Evolutionary conservation across 202 grass and related monocot genomes (phyloP).

Genomic region (Elaeis oleifera): DNA sequence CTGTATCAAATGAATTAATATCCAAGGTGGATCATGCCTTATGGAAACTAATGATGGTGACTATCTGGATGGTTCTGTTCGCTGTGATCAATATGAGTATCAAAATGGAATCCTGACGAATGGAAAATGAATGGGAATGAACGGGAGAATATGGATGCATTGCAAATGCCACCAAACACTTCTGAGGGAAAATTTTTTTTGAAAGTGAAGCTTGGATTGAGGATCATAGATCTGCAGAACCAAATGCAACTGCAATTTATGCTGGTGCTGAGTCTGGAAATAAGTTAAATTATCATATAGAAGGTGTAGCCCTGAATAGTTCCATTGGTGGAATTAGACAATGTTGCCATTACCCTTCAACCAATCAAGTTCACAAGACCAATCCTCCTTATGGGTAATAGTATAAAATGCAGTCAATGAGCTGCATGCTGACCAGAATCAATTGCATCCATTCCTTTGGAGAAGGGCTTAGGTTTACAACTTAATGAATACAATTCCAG

Average conservation of each 20-base stretch:
- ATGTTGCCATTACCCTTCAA: no score
- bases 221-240: slow-evolving; percentile 12
- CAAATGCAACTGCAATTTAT: slow-evolving; percentile 18
- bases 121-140: slow-evolving; percentile 13
- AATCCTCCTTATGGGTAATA: no score
- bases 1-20: slow-evolving; percentile 3
- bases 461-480: neutral
- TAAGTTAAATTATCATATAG: no score
- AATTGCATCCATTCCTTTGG: no score
- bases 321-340: no score
- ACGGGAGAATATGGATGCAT: slow-evolving; percentile 2
- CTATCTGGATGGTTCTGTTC: slow-evolving; percentile 1
- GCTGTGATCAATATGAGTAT: slow-evolving; percentile 9
- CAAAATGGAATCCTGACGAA: slow-evolving; percentile 10
- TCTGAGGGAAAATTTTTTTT: slow-evolving; percentile 9
- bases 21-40: neutral
- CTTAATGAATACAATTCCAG: neutral
- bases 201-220: slow-evolving; percentile 24
- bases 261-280: slow-evolving; percentile 18
- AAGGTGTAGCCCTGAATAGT: no score
- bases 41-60: slow-evolving; percentile 13
- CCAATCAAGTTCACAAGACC: no score
- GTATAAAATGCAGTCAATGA: no score
- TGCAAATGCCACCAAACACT: slow-evolving; percentile 9
- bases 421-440: no score